Evolutionary conservation across 371 early-diverging fungal species (phyloP), one percentile per base, ranked within the genome.

Genomic region (Circinella umbellata): DNA sequence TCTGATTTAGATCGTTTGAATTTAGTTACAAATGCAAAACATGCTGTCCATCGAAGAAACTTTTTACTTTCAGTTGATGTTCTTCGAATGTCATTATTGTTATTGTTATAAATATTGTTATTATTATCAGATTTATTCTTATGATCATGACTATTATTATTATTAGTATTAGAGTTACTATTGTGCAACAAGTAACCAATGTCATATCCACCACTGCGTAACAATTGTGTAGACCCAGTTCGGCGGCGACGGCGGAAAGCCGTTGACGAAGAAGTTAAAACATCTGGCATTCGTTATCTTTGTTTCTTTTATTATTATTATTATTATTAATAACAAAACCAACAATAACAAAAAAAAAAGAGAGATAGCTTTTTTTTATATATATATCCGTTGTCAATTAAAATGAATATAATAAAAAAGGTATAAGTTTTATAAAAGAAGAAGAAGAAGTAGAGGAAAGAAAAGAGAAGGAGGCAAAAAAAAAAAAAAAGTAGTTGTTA

Each of bases 31-130:
- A 72, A 72, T 15, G 63, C 68, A 60, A 72, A 72, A 20, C 73
- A 72, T 51, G 73, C 68, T 27, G 69, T 72, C 73, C 73, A 72
- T 14, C 69, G 64, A 18, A 65, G 47, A 47, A 72, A 69, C 6
- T 65, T 64, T 65, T 64, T 72, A 37, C 54, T 63, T 59, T 18
- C 20, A 9, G 42, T 42, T 6, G 42, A 42, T 42, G 42, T 42
- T 37, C 35, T 15, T 48, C 65, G 34, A 47, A 11, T 53, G 27
- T 64, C 53, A 18, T 64, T 49, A 11, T 17, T n/a, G 5, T 20
- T 27, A 34, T n/a, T 18, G 39, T 5, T 27, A 39, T 27, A 2
- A 27, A 27, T 27, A 27, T 27, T 27, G 1, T 27, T 27, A 27
- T 27, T 27, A 27, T 27, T 27, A 27, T 27, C 27, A 27, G 2